These are phyloP conservation scores for Onygenales sp. DNA, from an alignment of 2,329 filamentous ascomycete species.

Conservation along the genomic window DNA sequence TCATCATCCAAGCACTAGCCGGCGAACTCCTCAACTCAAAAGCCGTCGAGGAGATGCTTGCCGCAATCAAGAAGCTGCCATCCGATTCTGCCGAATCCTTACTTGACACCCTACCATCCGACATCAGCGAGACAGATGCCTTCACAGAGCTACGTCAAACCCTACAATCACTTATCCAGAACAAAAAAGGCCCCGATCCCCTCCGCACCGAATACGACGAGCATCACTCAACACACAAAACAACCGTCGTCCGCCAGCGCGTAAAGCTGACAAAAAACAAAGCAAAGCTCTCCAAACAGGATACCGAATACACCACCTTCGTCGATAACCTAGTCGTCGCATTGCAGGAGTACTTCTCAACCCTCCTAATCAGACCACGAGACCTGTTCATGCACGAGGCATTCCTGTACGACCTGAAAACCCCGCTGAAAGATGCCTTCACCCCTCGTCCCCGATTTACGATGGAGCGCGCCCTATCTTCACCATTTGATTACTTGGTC, in stretches of 20 bases:
- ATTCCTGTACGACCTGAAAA: conserved; percentile 49
- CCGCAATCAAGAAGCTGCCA: conserved; percentile 42
- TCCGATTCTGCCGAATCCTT: conserved; percentile 40
- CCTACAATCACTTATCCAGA: conserved; percentile 39
- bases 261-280: conserved; percentile 50
- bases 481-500: conserved; percentile 52
- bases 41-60: conserved; percentile 42
- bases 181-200: conserved; percentile 38
- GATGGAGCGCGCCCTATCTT: conserved; percentile 49
- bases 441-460: conserved; percentile 49
- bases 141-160: conserved; percentile 29
- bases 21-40: conserved; percentile 45
- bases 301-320: conserved; percentile 46
- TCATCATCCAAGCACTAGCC: conserved; percentile 34
- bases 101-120: conserved; percentile 27
- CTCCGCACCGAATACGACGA: conserved; percentile 69
- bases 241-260: conserved; percentile 51
- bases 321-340: conserved; percentile 38
- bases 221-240: conserved; percentile 47
- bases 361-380: conserved; percentile 40
- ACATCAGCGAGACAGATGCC: conserved; percentile 27
- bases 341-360: conserved; percentile 37
- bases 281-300: conserved; percentile 43
- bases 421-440: conserved; percentile 49
- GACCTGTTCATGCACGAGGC: conserved; percentile 47